Evolutionary conservation across 179 eudicot genomes (phyloP), one percentile per base, ranked within the genome.

Genomic region (Nepenthes alata): DNA sequence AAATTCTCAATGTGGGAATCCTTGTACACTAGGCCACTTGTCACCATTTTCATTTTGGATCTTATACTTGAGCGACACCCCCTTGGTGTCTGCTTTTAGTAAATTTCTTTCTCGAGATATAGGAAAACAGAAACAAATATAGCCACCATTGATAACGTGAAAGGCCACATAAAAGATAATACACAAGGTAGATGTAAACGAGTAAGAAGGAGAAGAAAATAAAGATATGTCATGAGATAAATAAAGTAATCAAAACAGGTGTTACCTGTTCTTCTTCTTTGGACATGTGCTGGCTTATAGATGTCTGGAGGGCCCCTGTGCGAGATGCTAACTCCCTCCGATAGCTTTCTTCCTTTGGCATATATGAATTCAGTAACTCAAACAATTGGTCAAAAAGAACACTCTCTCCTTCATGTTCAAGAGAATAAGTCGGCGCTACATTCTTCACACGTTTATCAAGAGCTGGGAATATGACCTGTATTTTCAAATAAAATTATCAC

Each of bases 391-490:
- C 95, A 75, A 91, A 91, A 66, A 91, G 85, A 63, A 81, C 76
- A 80, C 91, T 80, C 75, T 91, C 98, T 58, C 98, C 98, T 72
- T 91, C 95, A 73, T 91, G 98, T 78, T 91, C 98, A 39, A 91
- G 83, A 63, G 98, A 89, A 72, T 91, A 91, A 62, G 98, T 91
- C 48, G 86, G 80, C 16, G 96, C 98, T 62, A 91, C 95, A 83
- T 89, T 91, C 84, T 91, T 89, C 61, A 91, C 95, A 60, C 98
- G 91, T 64, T 81, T 86, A 75, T 91, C 98, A 62, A 91, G 96
- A 60, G 96, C 96, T 48, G 98, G 98, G 75, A 91, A 91, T 50
- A 91, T 89, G 65, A 91, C 98, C 98, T 91, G 85, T 35, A 12
- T 47, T 7, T 25, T 8, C 25, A 59, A 52, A 39, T 6, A 51